These are phyloP conservation scores for Papiliotrema flavescens DNA, from an alignment of 1,284 basidiomycete genomes.

Conservation along the genomic window DNA sequence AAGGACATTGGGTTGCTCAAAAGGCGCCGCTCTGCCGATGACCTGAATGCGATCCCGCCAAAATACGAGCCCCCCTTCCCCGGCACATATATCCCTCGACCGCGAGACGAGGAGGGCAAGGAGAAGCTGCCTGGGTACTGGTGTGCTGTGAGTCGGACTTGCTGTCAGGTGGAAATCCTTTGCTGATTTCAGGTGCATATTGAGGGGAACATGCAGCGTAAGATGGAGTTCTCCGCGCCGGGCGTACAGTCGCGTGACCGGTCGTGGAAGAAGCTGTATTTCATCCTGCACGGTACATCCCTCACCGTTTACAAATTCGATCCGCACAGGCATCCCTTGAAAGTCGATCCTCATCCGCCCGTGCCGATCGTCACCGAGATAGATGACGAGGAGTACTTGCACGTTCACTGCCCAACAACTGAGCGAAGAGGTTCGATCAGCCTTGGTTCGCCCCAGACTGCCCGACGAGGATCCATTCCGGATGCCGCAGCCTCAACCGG, in stretches of 20 bases:
- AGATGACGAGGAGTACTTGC: slow-evolving; percentile 44
- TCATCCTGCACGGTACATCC: slow-evolving; percentile 87
- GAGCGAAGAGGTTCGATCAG: slow-evolving; percentile 32
- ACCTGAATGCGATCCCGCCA: slow-evolving; percentile 46
- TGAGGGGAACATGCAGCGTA: slow-evolving; percentile 78
- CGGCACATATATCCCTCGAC: slow-evolving; percentile 37
- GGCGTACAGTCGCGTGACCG: slow-evolving; percentile 84
- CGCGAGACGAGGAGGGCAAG: slow-evolving; percentile 66
- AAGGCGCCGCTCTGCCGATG: slow-evolving; percentile 50
- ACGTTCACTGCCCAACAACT: slow-evolving; percentile 46
- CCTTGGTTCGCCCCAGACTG: background rate
- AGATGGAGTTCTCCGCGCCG: slow-evolving; percentile 87
- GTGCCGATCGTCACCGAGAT: slow-evolving; percentile 33
- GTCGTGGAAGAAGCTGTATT: slow-evolving; percentile 84
- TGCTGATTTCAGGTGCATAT: slow-evolving; percentile 62
- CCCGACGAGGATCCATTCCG: background rate
- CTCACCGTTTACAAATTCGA: slow-evolving; percentile 77
- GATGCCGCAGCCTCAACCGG: background rate
- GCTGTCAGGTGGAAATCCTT: background rate
- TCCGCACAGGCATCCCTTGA: slow-evolving; percentile 49
- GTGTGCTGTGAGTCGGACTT: slow-evolving; percentile 56
- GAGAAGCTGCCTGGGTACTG: slow-evolving; percentile 79
- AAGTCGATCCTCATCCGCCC: slow-evolving; percentile 21
- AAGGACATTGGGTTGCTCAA: slow-evolving; percentile 25
- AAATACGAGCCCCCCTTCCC: slow-evolving; percentile 47